Evolutionary conservation across 2,329 filamentous ascomycete species (phyloP), one percentile per base, ranked within the genome.

Genomic region (Aspergillus fumigatiaffinis): DNA sequence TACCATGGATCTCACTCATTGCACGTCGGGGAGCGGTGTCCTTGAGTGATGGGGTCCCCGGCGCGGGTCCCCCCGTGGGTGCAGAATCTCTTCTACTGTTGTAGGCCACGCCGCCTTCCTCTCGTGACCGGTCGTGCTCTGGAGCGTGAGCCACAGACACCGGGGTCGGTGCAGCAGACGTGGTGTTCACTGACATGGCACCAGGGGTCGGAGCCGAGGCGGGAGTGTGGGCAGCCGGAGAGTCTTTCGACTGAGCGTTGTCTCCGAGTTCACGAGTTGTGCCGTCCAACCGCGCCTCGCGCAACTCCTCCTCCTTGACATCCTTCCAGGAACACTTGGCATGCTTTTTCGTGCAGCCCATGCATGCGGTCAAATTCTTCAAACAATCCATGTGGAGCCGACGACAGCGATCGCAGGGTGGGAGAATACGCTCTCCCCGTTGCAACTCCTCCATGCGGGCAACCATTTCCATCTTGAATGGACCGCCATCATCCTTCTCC

Each of bases 301-400:
- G 70, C 10, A 85, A 62, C 65, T 96, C 92, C 3, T 88, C 87
- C 32, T 90, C 85, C 17, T 85, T 86, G n/a, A 94, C 84, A 48
- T 89, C 86, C 63, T 87, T 89, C 91, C 91, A 96, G 14, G 86
- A 87, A 71, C 91, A 96, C 67, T 92, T 92, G 21, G 90, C 90
- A 70, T 96, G 91, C 71, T 95, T 95, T 71, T 90, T 92, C 0
- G 91, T 95, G 72, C 91, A 96, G 23, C 90, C 91, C 72, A 88
- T 85, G 68, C 92, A 96, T 8, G 91, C 90, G 0, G 91, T 95
- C 42, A 94, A 79, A 61, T 96, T 90, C 74, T 95, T 95, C 50
- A 92, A 79, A 60, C 91, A 96, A 57, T 91, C 85, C 76, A 92
- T 90, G 62, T 89, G 87, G 17, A 95, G 79, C 29, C 91, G 82